Evolutionary conservation across 1,284 basidiomycete species (phyloP).

Genomic region (Tilletia horrida): DNA sequence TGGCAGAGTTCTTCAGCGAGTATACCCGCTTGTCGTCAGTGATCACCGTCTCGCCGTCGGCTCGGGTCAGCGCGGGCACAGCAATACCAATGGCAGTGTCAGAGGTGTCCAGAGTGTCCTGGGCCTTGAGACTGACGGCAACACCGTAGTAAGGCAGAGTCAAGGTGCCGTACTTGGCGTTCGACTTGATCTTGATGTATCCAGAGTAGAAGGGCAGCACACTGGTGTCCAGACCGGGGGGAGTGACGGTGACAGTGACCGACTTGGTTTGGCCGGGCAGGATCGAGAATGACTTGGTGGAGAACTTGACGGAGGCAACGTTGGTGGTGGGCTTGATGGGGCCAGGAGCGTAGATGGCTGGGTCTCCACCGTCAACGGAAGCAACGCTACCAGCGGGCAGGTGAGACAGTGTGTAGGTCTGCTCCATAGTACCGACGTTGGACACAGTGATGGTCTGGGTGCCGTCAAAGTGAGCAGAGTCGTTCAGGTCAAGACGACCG

Average conservation of each 20-base stretch:
- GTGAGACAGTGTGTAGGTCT: conserved; percentile 43
- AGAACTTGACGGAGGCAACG: conserved; percentile 59
- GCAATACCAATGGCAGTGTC: conserved; percentile 30
- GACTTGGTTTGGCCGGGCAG: conserved; percentile 51
- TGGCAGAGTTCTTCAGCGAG: conserved; percentile 26
- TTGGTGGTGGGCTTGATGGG: conserved; percentile 61
- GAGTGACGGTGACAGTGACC: conserved; percentile 55
- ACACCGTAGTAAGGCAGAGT: conserved; percentile 38
- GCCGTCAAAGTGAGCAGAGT: conserved; percentile 60
- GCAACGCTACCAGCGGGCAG: conserved; percentile 54
- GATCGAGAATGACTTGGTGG: conserved; percentile 53
- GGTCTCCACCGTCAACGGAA: conserved; percentile 56
- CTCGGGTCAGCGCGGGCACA: conserved; percentile 29
- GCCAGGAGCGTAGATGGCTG: conserved; percentile 51
- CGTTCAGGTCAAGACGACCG: conserved; percentile 66
- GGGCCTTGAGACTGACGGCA: conserved; percentile 28
- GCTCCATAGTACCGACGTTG: conserved; percentile 39
- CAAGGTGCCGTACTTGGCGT: conserved; percentile 36
- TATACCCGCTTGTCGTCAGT: conserved; percentile 29
- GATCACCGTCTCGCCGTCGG: conserved; percentile 27
- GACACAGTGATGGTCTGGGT: conserved; percentile 37
- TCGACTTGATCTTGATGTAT: conserved; percentile 68
- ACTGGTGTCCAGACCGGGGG: conserved; percentile 60
- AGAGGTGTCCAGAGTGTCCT: conserved; percentile 35
- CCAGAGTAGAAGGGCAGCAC: conserved; percentile 65